A percentile compares a stretch with the other conserved stretches of the same genome.
phyloP scores from a whole-genome alignment of 2,329 filamentous ascomycete genomes.

The Colletotrichum tropicicola region DNA sequence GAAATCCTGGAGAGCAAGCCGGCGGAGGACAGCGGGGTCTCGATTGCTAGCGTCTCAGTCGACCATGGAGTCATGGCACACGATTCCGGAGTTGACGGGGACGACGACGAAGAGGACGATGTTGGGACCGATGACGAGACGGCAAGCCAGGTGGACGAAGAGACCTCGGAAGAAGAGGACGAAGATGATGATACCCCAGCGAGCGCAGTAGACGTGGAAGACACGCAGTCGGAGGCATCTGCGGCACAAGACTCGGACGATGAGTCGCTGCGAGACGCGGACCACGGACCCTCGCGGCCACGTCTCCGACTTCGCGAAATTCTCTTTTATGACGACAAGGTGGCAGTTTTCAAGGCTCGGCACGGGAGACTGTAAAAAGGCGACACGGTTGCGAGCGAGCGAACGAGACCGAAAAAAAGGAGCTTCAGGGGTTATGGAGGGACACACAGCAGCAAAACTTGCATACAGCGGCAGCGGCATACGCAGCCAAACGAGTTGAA shows the following conservation, averaged over 20 bases:
- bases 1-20: conserved; percentile 76
- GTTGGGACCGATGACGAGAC: conserved; percentile 45
- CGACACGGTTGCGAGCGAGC: background rate
- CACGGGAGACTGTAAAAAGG: conserved; percentile 59
- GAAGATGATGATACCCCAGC: conserved; percentile 43
- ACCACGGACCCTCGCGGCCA: conserved; percentile 43
- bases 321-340: conserved; percentile 85
- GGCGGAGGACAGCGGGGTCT: conserved; percentile 47
- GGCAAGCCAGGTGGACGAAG: conserved; percentile 40
- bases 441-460: background rate
- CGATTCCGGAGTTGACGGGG: conserved; percentile 39
- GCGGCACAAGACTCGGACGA: conserved; percentile 49
- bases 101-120: conserved; percentile 45
- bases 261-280: conserved; percentile 59
- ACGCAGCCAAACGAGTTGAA: background rate
- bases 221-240: conserved; percentile 35
- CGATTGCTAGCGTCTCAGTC: conserved; percentile 21
- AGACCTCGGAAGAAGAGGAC: conserved; percentile 36
- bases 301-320: conserved; percentile 78
- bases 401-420: background rate
- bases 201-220: conserved; percentile 40
- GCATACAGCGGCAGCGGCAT: conserved; percentile 7
- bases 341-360: conserved; percentile 81
- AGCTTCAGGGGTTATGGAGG: background rate
- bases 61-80: conserved; percentile 30